phyloP scores from a whole-genome alignment of 352 stramenopile genomes.

The Pythium folliculosum region DNA sequence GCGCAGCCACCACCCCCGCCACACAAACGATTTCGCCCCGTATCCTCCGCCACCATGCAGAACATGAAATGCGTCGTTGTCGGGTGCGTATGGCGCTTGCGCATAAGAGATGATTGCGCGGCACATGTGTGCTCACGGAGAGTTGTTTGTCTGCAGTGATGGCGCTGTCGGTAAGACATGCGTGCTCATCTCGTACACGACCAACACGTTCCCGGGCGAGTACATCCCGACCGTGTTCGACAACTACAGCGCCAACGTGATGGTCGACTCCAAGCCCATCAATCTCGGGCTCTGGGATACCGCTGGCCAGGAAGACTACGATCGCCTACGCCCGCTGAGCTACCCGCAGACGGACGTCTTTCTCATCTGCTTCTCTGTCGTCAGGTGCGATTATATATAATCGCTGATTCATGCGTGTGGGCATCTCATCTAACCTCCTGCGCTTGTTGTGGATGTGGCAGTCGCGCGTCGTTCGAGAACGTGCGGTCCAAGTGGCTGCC shows the following conservation, averaged over 20 bases:
- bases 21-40: slow-evolving; percentile 23
- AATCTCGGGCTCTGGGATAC: slow-evolving; percentile 98
- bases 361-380: slow-evolving; percentile 95
- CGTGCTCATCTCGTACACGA: slow-evolving; percentile 97
- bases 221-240: slow-evolving; percentile 97
- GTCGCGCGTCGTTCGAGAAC: slow-evolving; percentile 94
- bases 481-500: slow-evolving; percentile 94
- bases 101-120: not conserved
- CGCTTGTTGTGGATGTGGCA: slow-evolving; percentile 25
- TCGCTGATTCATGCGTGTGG: not conserved
- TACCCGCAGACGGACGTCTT: slow-evolving; percentile 98
- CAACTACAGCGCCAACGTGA: slow-evolving; percentile 93
- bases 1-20: not conserved
- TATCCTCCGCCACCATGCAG: slow-evolving; percentile 72
- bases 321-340: slow-evolving; percentile 92
- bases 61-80: slow-evolving; percentile 96
- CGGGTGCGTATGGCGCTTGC: slow-evolving; percentile 46
- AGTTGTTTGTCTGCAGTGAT: slow-evolving; percentile 59
- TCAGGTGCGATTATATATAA: slow-evolving; percentile 51
- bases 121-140: not conserved
- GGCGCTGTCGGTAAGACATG: slow-evolving; percentile 96
- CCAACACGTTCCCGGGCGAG: slow-evolving; percentile 95
- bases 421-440: not conserved
- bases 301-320: slow-evolving; percentile 97
- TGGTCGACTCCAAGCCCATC: slow-evolving; percentile 94